Conservation (phyloP, 202 grass and related monocot species). For the Saccharum hybrid region DNA sequence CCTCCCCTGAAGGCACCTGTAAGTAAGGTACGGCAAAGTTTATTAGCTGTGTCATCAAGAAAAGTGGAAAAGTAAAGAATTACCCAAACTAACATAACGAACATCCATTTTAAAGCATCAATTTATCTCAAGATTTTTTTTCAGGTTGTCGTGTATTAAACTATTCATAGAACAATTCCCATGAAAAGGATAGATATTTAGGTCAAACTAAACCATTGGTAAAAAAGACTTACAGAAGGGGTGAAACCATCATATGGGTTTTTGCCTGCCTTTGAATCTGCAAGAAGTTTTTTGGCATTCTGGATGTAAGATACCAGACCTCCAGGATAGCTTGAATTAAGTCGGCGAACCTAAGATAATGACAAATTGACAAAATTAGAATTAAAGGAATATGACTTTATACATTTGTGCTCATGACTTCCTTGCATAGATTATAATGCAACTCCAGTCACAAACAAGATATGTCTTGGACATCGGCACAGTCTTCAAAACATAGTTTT, state of each 20-base stretch:
- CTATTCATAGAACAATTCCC: neutral
- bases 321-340: slow-evolving; percentile 92
- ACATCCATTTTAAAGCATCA: neutral
- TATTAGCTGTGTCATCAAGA: neutral
- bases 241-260: slow-evolving; percentile 95
- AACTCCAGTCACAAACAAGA: neutral
- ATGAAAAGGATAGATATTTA: neutral
- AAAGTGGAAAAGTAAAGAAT: neutral
- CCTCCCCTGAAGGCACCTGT: slow-evolving; percentile 88
- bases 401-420: neutral
- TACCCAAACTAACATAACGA: neutral
- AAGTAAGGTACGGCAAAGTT: neutral
- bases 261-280: slow-evolving; percentile 86
- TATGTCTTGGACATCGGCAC: neutral
- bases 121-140: neutral
- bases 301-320: slow-evolving; percentile 75
- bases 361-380: neutral
- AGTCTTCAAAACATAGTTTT: neutral
- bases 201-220: neutral
- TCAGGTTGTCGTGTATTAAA: neutral
- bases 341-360: slow-evolving; percentile 54
- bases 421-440: neutral
- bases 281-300: slow-evolving; percentile 87
- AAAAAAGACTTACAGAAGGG: slow-evolving; percentile 76
- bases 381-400: neutral